phyloP scores from a whole-genome alignment of 1,284 basidiomycete species.

The Cutaneotrichosporon sp. region DNA sequence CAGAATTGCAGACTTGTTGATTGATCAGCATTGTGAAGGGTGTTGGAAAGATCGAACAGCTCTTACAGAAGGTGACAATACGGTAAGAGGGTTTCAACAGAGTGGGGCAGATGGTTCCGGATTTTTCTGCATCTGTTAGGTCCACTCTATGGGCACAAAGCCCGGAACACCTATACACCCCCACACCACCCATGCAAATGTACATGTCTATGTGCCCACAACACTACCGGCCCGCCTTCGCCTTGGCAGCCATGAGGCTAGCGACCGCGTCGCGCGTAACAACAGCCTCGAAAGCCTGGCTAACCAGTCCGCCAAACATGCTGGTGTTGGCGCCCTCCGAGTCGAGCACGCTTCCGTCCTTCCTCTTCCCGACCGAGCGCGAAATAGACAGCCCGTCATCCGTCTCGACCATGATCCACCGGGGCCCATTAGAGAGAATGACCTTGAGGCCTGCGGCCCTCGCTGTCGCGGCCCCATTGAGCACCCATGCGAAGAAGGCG shows the following conservation, averaged over 20 bases:
- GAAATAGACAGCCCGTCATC: conserved; percentile 10
- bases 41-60: too few species aligned
- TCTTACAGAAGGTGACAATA: too few species aligned
- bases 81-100: too few species aligned
- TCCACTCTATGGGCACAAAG: too few species aligned
- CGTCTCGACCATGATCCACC: conserved; percentile 7
- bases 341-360: conserved; percentile 3
- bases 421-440: conserved; percentile 14
- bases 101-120: too few species aligned
- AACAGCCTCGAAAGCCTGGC: conserved; percentile 11
- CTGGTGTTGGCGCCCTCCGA: conserved; percentile 1
- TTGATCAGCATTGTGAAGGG: too few species aligned
- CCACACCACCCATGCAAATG: neutral
- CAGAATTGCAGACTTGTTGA: too few species aligned
- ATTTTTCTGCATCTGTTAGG: too few species aligned
- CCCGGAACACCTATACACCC: neutral
- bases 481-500: neutral
- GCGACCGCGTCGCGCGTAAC: conserved; percentile 56
- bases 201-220: neutral
- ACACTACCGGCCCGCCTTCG: conserved; percentile 25
- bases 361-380: conserved; percentile 3
- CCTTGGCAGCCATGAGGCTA: conserved; percentile 76
- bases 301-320: conserved; percentile 14
- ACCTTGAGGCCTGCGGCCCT: conserved; percentile 1
- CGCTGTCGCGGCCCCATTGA: conserved; percentile 1